phyloP scores from a whole-genome alignment of 2,329 filamentous ascomycete genomes.

The Drechslera avenae region DNA sequence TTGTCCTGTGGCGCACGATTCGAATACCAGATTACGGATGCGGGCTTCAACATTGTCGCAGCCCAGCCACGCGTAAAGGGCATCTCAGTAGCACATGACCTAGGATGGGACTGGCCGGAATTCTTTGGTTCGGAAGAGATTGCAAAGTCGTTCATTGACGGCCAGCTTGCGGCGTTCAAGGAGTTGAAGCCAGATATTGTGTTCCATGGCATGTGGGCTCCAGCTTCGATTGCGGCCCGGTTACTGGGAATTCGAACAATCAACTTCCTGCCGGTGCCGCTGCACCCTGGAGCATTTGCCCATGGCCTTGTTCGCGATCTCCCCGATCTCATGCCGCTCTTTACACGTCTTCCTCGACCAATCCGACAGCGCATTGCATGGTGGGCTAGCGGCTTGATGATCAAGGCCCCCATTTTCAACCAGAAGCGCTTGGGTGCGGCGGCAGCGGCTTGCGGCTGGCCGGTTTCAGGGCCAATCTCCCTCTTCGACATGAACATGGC shows the following conservation, averaged over 20 bases:
- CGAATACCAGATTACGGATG: constrained; percentile 39
- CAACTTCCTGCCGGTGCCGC: constrained; percentile 40
- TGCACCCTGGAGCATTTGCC: constrained; percentile 35
- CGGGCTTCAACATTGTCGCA: constrained; percentile 40
- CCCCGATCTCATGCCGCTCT: constrained; percentile 40
- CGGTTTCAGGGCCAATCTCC: constrained; percentile 35
- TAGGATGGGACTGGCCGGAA: constrained; percentile 43
- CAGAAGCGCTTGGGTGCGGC: constrained; percentile 40
- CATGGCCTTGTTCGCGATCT: constrained; percentile 41
- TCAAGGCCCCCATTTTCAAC: constrained; percentile 41
- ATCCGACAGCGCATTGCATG: constrained; percentile 34
- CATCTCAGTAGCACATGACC: constrained; percentile 39
- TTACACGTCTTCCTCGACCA: constrained; percentile 38
- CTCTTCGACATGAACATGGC: constrained; percentile 46
- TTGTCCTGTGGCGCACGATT: constrained; percentile 39
- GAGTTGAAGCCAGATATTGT: constrained; percentile 41
- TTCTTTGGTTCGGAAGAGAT: constrained; percentile 43
- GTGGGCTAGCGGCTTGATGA: constrained; percentile 35
- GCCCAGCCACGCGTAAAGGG: constrained; percentile 40
- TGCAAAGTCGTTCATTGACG: constrained; percentile 39
- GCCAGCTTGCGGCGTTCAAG: constrained; percentile 36
- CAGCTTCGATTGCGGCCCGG: constrained; percentile 38
- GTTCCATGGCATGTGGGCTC: constrained; percentile 45
- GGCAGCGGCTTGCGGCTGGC: constrained; percentile 36
- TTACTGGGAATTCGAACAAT: constrained; percentile 40